Base-by-base conservation (phyloP, 805 yeast species). In the Soucietia sequanensis region DNA sequence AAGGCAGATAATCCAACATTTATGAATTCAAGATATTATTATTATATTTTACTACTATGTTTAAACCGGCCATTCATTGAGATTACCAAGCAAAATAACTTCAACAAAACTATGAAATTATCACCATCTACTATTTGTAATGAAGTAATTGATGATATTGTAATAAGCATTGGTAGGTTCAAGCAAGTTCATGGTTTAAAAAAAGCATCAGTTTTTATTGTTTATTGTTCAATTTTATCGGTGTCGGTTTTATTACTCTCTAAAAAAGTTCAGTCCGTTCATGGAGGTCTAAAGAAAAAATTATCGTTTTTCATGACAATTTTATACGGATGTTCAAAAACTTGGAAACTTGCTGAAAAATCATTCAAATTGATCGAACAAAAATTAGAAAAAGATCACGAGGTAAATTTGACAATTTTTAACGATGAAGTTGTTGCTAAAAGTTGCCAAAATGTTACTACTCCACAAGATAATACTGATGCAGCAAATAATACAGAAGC, bases 1-100 rank as follows among this genome's bases (percentile, higher is more conserved):
- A 56, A 65, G 13, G 75, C 77, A 8, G 68, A 68, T 26, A 77
- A 77, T 43, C 82, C 83, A 0, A 76, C 80, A 0, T 58, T 68
- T 15, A 66, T 76, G 27, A 64, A 73, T 30, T 71, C 77, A 30
- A 61, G 78, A 48, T 77, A 75, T 46, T 76, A 75, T 46, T 80
- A 80, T 51, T 80, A 79, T 47, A 70, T 80, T 27, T 69, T 76
- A 2, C 53, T 74, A n/a, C 58, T 80, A 12, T 78, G 84, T 37
- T 65, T 79, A 33, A 79, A 79, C 47, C 62, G 80, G 26, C 84
- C 83, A 2, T 78, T 79, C 44, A 68, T 78, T 24, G 79, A 75
- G 4, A 46, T 66, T 11, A 50, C 46, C 19, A 49, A 46, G 20
- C 21, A 31, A 10, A 34, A 40, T 9, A 31, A 23, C 13, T n/a